Evolutionary conservation across 305 asterid genomes (phyloP), one percentile per base, ranked within the genome.

Genomic region (Fraxinus angustifolia): DNA sequence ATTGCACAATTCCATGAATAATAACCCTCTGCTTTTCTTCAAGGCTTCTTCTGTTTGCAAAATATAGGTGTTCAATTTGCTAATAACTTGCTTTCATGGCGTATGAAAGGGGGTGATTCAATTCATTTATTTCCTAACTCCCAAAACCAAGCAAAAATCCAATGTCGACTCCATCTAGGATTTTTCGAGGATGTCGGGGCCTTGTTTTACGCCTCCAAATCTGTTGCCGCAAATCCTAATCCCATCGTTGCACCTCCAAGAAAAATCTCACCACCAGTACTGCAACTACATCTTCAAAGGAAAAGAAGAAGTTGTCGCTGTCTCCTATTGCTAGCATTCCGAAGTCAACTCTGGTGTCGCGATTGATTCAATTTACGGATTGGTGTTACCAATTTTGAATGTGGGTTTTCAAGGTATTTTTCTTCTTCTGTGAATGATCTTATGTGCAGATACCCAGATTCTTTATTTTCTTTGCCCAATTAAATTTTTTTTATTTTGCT

Each of bases 101-200:
- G 45, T 38, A 38, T 0, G 2, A 38, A 38, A 38, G 11, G 45
- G 45, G 10, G 11, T 1, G 45, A 8, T 38, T 8, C 45, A 8
- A 8, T 38, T 38, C 45, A 38, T 38, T 38, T 8, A 38, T 38
- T 38, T 38, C 3, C 45, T 38, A 60, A 21, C 33, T 60, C 71
- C 33, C 71, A 60, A 60, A 60, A 21, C 71, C 71, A 28, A n/a
- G 28, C 68, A 60, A 21, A 26, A 60, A 17, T 38, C 36, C 65
- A 73, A 88, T 88, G 91, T 83, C 87, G 53, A 73, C 83, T 62
- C 73, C 83, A 8, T 84, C 86, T 4, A 81, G 88, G 75, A 31
- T 86, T 76, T 73, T 88, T 81, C 88, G 88, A 71, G 82, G 82
- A 23, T 58, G 86, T 23, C 85, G 87, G 83, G 86, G 90, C 45